Evolutionary conservation across 805 yeast species (phyloP), one percentile per base, ranked within the genome.

Genomic region (Torulaspora delbrueckii): DNA sequence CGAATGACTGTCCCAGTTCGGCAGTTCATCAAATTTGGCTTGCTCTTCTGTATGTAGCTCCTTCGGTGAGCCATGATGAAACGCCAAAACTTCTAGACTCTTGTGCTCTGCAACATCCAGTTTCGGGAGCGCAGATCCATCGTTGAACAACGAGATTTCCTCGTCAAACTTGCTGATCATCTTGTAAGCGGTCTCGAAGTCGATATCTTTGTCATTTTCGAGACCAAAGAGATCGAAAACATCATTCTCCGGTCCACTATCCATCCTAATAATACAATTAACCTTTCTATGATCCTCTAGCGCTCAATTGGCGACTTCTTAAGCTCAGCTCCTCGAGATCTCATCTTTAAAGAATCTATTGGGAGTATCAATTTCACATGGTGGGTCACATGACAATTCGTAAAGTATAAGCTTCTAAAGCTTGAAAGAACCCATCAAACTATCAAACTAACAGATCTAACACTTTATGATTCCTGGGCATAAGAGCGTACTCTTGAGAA

Each of bases 401-500:
- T 23, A 25, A 18, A 19, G 26, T 8, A 38, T 27, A 27, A 19
- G 34, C 35, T 19, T 19, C 28, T 14, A 4, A 2, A 4, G 22
- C 22, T 5, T 19, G 22, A 19, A 19, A 19, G 22, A 19, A 19
- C 22, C 22, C 22, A 19, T 5, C 19, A 31, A 31, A 18, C 19
- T 6, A 16, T 31, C 9, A 30, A 16, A 16, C 34, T 13, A 31
- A 10, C 19, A 16, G 8, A 31, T 14, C 4, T 4, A 14, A 5
- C 3, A 23, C 19, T 40, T 40, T 13, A 32, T 8, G 13, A 9
- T 2, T 24, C 37, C 16, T 9, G 30, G 5, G 41, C 40, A 38
- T 61, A 69, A 1, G 70, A 62, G 50, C 52, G 71, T 1, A 84
- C 91, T 39, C 85, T 69, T 49, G 85, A 81, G 59, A 88, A 90